These are phyloP conservation scores for Hypoxylon sp. DNA, from an alignment of 2,329 filamentous ascomycete genomes.

Conservation along the genomic window DNA sequence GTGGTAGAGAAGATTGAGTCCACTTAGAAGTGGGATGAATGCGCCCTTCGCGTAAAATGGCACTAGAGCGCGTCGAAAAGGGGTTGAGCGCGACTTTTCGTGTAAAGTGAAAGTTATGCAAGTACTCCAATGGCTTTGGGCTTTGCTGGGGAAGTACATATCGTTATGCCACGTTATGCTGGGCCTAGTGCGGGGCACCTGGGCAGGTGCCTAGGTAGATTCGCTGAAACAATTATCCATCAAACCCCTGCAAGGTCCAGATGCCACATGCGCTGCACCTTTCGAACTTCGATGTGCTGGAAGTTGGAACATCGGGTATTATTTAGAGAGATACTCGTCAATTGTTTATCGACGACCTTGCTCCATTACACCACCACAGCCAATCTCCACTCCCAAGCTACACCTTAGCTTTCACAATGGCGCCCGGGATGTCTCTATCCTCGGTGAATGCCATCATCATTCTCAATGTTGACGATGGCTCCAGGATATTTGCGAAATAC, in stretches of 20 bases:
- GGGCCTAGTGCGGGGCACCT: conserved; percentile 6
- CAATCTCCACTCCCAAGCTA: conserved; percentile 22
- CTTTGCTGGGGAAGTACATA: conserved; percentile 15
- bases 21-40: conserved; percentile 17
- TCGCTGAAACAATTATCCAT: conserved; percentile 42
- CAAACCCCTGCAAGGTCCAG: conserved; percentile 5
- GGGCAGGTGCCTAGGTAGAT: conserved; percentile 30
- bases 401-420: conserved; percentile 62
- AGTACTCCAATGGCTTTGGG: conserved; percentile 19
- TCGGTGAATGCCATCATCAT: conserved; percentile 82
- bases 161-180: conserved; percentile 18
- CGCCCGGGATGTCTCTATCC: conserved; percentile 80
- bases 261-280: conserved; percentile 38
- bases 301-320: conserved; percentile 16
- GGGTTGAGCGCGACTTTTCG: conserved; percentile 45
- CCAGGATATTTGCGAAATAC: conserved; percentile 87
- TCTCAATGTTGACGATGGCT: conserved; percentile 86
- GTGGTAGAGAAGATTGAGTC: conserved; percentile 16
- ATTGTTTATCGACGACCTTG: conserved; percentile 16
- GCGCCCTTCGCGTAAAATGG: conserved; percentile 43
- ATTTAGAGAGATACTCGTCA: conserved; percentile 16
- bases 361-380: conserved; percentile 17
- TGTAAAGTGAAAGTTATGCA: conserved; percentile 51
- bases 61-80: conserved; percentile 44
- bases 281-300: conserved; percentile 18